Conservation (phyloP, 495 filamentous ascomycete species). For the Talaromyces ruber region DNA sequence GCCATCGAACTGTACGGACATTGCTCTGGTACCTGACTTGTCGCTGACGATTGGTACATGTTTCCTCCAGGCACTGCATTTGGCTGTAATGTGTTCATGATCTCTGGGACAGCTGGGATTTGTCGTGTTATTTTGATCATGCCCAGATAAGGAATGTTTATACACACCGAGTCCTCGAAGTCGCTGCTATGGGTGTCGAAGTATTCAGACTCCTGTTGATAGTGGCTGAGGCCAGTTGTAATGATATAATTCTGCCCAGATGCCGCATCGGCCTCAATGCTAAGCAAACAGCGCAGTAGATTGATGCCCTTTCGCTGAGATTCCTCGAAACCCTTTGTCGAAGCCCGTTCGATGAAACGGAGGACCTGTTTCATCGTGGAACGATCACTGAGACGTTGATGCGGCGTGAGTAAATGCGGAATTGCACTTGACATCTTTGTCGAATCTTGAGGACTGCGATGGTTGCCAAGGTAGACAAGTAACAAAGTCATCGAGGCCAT, state of each 20-base stretch:
- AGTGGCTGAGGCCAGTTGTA: constrained; percentile 9
- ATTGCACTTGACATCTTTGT: constrained; percentile 12
- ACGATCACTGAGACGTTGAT: constrained; percentile 34
- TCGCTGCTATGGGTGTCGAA: constrained; percentile 6
- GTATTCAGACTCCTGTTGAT: constrained; percentile 8
- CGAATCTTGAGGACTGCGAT: constrained; percentile 6
- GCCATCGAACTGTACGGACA: background rate
- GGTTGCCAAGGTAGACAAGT: constrained; percentile 19
- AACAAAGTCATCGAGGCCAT: constrained; percentile 31
- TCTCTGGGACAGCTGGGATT: background rate
- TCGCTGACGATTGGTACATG: background rate
- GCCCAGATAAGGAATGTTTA: constrained; percentile 33
- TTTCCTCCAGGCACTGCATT: background rate
- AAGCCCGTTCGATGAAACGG: constrained; percentile 16
- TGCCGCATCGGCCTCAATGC: constrained; percentile 15
- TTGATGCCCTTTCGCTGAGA: background rate
- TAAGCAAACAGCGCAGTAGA: constrained; percentile 5
- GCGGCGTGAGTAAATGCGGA: constrained; percentile 15
- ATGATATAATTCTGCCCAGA: constrained; percentile 14
- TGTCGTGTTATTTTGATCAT: constrained; percentile 23
- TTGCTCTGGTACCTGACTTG: background rate
- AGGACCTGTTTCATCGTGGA: constrained; percentile 32
- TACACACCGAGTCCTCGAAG: constrained; percentile 10
- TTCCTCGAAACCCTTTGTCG: background rate
- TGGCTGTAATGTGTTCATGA: background rate